Evolutionary conservation across 768 basidiomycete genomes (phyloP), one percentile per base, ranked within the genome.

Genomic region (Boletus reticuloceps): DNA sequence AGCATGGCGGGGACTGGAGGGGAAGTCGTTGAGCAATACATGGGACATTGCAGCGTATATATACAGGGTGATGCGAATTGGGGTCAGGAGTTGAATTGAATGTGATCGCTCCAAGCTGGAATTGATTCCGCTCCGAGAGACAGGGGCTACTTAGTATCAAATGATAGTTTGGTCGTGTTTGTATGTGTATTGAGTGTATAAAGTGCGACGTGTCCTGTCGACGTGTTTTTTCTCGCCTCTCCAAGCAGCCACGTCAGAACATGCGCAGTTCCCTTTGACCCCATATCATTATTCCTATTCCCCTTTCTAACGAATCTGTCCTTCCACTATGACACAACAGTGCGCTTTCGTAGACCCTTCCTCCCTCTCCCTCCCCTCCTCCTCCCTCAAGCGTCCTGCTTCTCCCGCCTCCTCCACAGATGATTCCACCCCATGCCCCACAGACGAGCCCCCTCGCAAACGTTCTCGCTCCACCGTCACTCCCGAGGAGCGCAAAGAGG

Each of bases 401-500:
- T 71, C 72, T 9, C 69, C 75, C 7, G 50, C 65, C 17, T 54
- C 27, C 41, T 64, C 67, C 14, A 38, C 14, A 8, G 69, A 66
- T 16, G 52, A 55, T 5, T 41, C 58, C 17, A 59, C 48, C 10
- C 43, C 51, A 9, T 7, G 0, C 10, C 20, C 61, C 11, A 13
- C 70, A 17, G 57, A 74, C 10, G 78, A 79, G 31, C 82, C 86
- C 14, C 80, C 89, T 29, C 86, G 89, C 62, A 93, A 93, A 68
- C 89, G 91, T 29, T 69, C 82, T 34, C 86, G 91, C 63, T 79
- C 85, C 9, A 80, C 81, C 11, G 45, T 79, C 25, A 76, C 82
- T 7, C 75, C 86, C 0, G 91, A 92, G 58, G 89, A 92, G 65
- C 88, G 89, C 71, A 89, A 84, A 63, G 91, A 93, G 69, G 91